Conservation (phyloP, 208 protist species). For the Leptomonas pyrrhocoris region DNA sequence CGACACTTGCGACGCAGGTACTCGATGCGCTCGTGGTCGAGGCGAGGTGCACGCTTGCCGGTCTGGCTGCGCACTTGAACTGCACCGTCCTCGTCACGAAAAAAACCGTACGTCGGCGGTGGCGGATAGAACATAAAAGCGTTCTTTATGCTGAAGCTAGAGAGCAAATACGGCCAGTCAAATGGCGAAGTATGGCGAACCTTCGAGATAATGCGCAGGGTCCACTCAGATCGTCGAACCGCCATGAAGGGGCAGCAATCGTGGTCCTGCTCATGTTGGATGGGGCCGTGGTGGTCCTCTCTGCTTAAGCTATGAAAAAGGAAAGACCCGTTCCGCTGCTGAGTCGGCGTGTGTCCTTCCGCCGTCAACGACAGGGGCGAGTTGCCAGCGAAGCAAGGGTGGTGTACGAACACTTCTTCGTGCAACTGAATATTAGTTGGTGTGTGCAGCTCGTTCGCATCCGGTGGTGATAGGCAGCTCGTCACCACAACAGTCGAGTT, state of each 20-base stretch:
- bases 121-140: conserved; percentile 64
- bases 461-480: not conserved
- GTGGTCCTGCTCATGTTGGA: conserved; percentile 48
- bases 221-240: conserved; percentile 36
- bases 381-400: not conserved
- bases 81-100: conserved; percentile 19
- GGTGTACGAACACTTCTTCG: conserved; percentile 26
- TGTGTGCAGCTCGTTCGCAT: conserved; percentile 7
- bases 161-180: conserved; percentile 29
- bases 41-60: conserved; percentile 10
- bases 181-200: conserved; percentile 33
- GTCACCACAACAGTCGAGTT: conserved; percentile 22
- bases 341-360: not conserved
- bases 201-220: conserved; percentile 15
- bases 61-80: conserved; percentile 29
- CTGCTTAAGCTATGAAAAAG: not conserved
- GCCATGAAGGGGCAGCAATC: conserved; percentile 43
- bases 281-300: not conserved
- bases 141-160: conserved; percentile 54
- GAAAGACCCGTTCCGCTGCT: not conserved
- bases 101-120: conserved; percentile 43
- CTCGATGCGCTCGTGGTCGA: conserved; percentile 34
- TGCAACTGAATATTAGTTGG: conserved; percentile 21
- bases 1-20: conserved; percentile 19
- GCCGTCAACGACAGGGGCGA: not conserved